phyloP scores from a whole-genome alignment of 345 rosid species.

The Angophora floribunda region DNA sequence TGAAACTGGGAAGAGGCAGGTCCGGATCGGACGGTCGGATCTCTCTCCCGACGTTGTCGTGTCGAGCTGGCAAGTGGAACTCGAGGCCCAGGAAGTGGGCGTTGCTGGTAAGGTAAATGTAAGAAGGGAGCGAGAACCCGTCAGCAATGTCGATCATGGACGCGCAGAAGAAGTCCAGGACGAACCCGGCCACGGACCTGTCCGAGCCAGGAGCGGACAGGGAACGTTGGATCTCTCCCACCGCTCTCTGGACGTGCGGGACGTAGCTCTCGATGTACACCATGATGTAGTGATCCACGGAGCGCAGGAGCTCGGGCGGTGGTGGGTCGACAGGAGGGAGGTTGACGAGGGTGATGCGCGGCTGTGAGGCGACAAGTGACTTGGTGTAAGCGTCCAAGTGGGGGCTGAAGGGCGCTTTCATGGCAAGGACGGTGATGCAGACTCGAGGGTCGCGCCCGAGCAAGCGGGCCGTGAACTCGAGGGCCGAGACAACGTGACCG shows the following conservation, averaged over 20 bases:
- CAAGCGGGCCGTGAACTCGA: conserved; percentile 37
- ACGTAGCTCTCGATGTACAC: background rate
- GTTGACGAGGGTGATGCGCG: conserved; percentile 16
- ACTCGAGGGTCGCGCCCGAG: conserved; percentile 19
- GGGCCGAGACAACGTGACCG: conserved; percentile 36
- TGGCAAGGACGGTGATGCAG: conserved; percentile 13
- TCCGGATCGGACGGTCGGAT: conserved; percentile 8
- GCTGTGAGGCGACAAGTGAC: conserved; percentile 1
- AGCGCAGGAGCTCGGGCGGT: conserved; percentile 1
- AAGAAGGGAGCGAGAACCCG: conserved; percentile 35
- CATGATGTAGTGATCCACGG: background rate
- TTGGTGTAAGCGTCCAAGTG: background rate
- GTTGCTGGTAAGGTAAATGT: conserved; percentile 22
- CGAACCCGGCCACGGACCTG: conserved; percentile 23
- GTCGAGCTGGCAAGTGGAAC: conserved; percentile 20
- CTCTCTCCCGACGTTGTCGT: background rate
- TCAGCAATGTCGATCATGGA: conserved; percentile 26
- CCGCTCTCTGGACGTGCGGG: background rate
- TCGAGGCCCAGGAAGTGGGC: conserved; percentile 26
- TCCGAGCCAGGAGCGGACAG: background rate
- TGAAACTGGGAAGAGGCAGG: conserved; percentile 12
- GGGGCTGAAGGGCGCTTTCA: background rate
- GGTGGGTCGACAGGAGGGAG: conserved; percentile 21
- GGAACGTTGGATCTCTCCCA: background rate
- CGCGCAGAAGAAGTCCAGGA: conserved; percentile 36